A percentile compares a stretch with the other conserved stretches of the same genome.
Conservation (phyloP, 495 filamentous ascomycete species). For the Aspergillus kassunensis region DNA sequence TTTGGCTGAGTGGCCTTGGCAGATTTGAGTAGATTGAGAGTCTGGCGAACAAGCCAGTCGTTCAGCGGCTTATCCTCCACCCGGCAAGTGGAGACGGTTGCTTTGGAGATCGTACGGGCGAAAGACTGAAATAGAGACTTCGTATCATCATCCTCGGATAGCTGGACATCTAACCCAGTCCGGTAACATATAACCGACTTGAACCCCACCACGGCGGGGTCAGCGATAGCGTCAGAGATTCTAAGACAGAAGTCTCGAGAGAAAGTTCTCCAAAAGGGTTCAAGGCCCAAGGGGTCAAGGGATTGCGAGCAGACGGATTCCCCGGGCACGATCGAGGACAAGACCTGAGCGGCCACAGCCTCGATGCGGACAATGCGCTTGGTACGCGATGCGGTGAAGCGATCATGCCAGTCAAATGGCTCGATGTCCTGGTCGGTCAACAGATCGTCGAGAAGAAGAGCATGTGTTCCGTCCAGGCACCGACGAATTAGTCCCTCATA, state of each 20-base stretch:
- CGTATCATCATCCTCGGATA: slow-evolving; percentile 24
- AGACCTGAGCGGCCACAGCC: slow-evolving; percentile 61
- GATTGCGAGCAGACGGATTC: background rate
- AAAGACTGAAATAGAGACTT: slow-evolving; percentile 27
- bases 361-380: slow-evolving; percentile 85
- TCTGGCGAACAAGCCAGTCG: slow-evolving; percentile 58
- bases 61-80: slow-evolving; percentile 62
- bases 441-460: slow-evolving; percentile 76
- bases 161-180: slow-evolving; percentile 57
- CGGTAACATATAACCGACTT: slow-evolving; percentile 85
- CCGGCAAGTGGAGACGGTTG: slow-evolving; percentile 37
- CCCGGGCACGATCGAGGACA: slow-evolving; percentile 40
- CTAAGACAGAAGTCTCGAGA: slow-evolving; percentile 40
- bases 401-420: slow-evolving; percentile 65
- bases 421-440: slow-evolving; percentile 57
- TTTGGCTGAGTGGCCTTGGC: slow-evolving; percentile 22
- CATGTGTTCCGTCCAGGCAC: slow-evolving; percentile 73
- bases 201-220: slow-evolving; percentile 74
- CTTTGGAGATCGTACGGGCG: slow-evolving; percentile 24
- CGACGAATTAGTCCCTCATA: slow-evolving; percentile 55
- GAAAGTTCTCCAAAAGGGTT: slow-evolving; percentile 36
- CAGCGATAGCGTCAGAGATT: slow-evolving; percentile 51
- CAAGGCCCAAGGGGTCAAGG: slow-evolving; percentile 10
- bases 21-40: slow-evolving; percentile 31
- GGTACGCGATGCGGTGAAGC: slow-evolving; percentile 55